A percentile compares a stretch with the other conserved stretches of the same genome.
Conservation (phyloP, 257 asterid genomes). For the Solanum arcanum region DNA sequence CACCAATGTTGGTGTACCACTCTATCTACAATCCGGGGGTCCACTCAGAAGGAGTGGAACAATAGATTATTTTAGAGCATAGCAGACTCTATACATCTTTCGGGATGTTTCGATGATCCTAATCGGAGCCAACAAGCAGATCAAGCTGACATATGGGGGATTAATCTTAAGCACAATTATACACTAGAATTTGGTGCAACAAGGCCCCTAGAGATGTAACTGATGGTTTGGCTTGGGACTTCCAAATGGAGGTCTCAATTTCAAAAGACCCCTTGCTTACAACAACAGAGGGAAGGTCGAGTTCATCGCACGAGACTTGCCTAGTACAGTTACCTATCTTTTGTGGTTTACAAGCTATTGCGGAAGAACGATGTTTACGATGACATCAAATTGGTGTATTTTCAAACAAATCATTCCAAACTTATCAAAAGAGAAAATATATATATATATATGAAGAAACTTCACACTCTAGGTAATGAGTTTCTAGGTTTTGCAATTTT, state of each 20-base stretch:
- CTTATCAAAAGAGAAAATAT: not conserved
- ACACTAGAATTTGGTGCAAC: not conserved
- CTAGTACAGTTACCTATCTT: no score
- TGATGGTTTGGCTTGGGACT: not conserved
- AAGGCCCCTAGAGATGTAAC: not conserved
- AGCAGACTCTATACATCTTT: not conserved
- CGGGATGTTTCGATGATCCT: not conserved
- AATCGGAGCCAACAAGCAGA: not conserved
- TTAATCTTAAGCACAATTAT: not conserved
- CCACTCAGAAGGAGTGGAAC: not conserved
- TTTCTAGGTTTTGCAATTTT: not conserved
- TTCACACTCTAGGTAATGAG: not conserved
- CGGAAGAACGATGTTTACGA: not conserved
- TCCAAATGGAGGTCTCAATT: not conserved
- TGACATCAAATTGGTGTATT: not conserved
- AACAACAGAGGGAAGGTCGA: no score
- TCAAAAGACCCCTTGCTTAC: not conserved
- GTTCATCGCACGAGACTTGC: no score
- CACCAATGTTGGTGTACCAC: not conserved
- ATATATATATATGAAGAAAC: not conserved
- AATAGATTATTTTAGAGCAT: not conserved
- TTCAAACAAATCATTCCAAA: not conserved
- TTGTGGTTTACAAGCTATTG: not conserved
- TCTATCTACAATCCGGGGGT: not conserved
- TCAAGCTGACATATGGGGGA: not conserved